Base-by-base conservation (phyloP, 2,329 filamentous ascomycete genomes). In the Aureobasidium sp. region DNA sequence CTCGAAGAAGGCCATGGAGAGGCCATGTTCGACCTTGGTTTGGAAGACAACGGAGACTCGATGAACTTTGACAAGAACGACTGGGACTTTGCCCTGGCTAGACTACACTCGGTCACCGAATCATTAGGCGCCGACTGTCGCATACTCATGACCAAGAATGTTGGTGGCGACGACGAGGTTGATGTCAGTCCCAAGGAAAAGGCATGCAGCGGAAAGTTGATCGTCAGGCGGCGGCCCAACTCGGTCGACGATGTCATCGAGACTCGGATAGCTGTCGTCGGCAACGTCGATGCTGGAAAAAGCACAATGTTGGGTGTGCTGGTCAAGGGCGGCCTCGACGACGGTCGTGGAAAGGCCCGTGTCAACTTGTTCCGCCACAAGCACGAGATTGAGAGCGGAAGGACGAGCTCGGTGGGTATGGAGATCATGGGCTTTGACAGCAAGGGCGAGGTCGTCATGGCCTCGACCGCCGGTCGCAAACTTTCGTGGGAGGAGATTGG, bases 401-500 rank as follows among this genome's bases (percentile, higher is more conserved):
- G 94, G 65, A 99, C 94, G 10, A 96, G 90, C 71, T 96, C 92
- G 0, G 94, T 99, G 0, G 93, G 94, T 43, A 95, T 97, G 92
- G 94, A 99, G 74, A 97, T 97, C 63, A 91, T 97, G 87, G 94
- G 94, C 1, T 99, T 96, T 67, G 91, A 97, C 73, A 90, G 88
- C 54, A 82, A 83, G 60, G 93, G 94, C 29, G 84, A 92, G 27
- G 87, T 96, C 29, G 83, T 97, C 17, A 84, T 85, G 17, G 93
- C 89, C 40, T 88, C 88, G 61, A 88, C 87, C 0, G 89, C 92
- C 2, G 93, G 91, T 1, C 84, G 94, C 72, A 90, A 87, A 75
- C 78, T 97, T 35, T 93, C 92, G 4, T 99, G 94, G 94, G 93
- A 96, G 73, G 94, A 99, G 73, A 96, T 99, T 70, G 94, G 94